These are phyloP conservation scores for Myriosclerotinia curreyana DNA, from an alignment of 2,329 filamentous ascomycete species.

Conservation along the genomic window DNA sequence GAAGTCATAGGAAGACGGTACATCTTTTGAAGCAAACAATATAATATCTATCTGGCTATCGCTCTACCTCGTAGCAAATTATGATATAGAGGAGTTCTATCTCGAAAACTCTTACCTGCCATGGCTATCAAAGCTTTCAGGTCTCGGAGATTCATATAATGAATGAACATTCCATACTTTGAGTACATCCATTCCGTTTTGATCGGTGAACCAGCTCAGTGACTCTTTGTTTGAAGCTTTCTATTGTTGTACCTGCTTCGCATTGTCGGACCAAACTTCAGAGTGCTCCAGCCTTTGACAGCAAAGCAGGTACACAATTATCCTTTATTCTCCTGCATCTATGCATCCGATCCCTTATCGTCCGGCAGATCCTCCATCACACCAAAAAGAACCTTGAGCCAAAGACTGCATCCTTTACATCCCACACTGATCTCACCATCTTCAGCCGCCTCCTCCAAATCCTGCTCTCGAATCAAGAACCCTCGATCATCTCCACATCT, in stretches of 20 bases:
- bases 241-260: not conserved
- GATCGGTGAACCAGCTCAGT: not conserved
- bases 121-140: not conserved
- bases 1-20: slow-evolving; percentile 40
- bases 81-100: not conserved
- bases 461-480: slow-evolving; percentile 56
- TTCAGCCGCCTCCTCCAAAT: slow-evolving; percentile 57
- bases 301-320: not conserved
- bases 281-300: slow-evolving; percentile 7
- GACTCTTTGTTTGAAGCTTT: slow-evolving; percentile 1
- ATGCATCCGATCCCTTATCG: slow-evolving; percentile 15
- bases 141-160: not conserved
- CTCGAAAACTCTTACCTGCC: not conserved
- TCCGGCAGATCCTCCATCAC: slow-evolving; percentile 44
- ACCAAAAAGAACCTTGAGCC: slow-evolving; percentile 63
- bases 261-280: not conserved
- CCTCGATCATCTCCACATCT: slow-evolving; percentile 62
- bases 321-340: slow-evolving; percentile 15
- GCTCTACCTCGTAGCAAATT: not conserved
- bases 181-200: not conserved
- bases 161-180: not conserved
- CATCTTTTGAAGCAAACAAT: slow-evolving; percentile 23
- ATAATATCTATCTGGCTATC: not conserved
- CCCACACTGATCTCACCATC: slow-evolving; percentile 61
- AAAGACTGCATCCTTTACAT: slow-evolving; percentile 64